These are phyloP conservation scores for Calonectria hongkongensis DNA, from an alignment of 2,329 filamentous ascomycete genomes.

Conservation along the genomic window DNA sequence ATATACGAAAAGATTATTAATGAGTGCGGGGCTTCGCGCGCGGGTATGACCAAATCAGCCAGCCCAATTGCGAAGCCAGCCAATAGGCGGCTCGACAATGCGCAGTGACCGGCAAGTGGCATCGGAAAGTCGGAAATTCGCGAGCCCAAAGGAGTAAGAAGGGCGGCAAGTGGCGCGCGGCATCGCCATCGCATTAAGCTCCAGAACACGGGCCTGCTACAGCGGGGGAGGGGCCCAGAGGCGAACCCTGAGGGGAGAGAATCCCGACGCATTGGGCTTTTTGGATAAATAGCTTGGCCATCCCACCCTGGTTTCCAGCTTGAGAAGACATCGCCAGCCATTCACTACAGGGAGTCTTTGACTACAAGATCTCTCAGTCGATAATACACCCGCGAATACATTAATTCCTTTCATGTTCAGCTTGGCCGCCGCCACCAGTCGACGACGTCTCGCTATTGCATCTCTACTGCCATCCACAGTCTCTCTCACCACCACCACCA, in stretches of 20 bases:
- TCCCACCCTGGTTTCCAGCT: constrained; percentile 1
- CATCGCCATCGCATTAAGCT: constrained; percentile 5
- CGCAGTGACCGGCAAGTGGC: constrained; percentile 20
- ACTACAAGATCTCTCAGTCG: neutral
- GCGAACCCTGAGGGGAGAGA: neutral
- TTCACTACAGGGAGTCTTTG: neutral
- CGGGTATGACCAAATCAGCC: constrained; percentile 54
- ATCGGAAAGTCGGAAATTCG: constrained; percentile 40
- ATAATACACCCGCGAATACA: neutral
- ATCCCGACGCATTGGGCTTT: neutral
- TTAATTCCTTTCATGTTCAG: constrained; percentile 41
- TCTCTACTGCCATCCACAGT: neutral
- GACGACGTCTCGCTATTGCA: constrained; percentile 36
- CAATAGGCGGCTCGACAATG: constrained; percentile 30
- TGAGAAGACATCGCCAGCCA: constrained; percentile 1
- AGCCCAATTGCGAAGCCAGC: constrained; percentile 13
- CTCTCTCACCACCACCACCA: neutral
- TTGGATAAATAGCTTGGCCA: constrained; percentile 38
- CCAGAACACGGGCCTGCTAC: neutral
- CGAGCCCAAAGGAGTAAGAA: constrained; percentile 20
- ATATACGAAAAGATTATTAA: constrained; percentile 30
- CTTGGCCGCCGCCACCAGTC: constrained; percentile 27
- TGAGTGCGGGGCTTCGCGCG: constrained; percentile 50
- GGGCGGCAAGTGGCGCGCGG: constrained; percentile 20
- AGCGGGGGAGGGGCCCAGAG: constrained; percentile 1